Percentiles rank a stretch among this genome's conserved stretches.
Evolutionary conservation across 2,329 filamentous ascomycete species (phyloP).

Genomic region (Microcera coccophila): DNA sequence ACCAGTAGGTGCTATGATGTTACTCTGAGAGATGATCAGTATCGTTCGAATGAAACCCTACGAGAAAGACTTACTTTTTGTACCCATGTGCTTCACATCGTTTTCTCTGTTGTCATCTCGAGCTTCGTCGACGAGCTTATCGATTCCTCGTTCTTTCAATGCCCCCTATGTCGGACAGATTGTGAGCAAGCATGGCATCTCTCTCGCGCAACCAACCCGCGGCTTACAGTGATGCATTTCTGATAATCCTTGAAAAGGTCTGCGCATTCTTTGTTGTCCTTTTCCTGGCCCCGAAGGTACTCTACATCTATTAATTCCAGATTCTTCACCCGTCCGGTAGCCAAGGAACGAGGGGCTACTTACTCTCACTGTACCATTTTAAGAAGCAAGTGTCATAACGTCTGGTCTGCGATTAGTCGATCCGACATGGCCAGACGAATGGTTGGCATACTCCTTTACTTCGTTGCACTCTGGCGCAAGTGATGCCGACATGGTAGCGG

Average conservation of each 20-base stretch:
- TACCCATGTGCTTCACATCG: conserved; percentile 54
- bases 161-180: conserved; percentile 42
- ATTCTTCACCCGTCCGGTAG: neutral
- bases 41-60: neutral
- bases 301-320: conserved; percentile 49
- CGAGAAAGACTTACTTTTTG: conserved; percentile 35
- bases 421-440: neutral
- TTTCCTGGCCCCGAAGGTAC: conserved; percentile 81
- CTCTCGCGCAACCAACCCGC: too few relatives aligned
- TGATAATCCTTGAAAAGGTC: conserved; percentile 85
- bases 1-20: neutral
- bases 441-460: conserved; percentile 76
- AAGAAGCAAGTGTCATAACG: conserved; percentile 96
- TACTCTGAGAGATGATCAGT: conserved; percentile 9
- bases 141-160: conserved; percentile 84
- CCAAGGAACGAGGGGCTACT: conserved; percentile 25
- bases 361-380: conserved; percentile 99
- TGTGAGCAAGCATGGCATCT: too few relatives aligned
- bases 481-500: conserved; percentile 76
- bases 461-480: conserved; percentile 93
- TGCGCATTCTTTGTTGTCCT: conserved; percentile 78
- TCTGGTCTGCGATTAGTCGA: conserved; percentile 42
- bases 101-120: conserved; percentile 86
- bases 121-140: conserved; percentile 87
- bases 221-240: conserved; percentile 71